Evolutionary conservation across 2,329 filamentous ascomycete species (phyloP).

Genomic region (Talaromyces sp.): DNA sequence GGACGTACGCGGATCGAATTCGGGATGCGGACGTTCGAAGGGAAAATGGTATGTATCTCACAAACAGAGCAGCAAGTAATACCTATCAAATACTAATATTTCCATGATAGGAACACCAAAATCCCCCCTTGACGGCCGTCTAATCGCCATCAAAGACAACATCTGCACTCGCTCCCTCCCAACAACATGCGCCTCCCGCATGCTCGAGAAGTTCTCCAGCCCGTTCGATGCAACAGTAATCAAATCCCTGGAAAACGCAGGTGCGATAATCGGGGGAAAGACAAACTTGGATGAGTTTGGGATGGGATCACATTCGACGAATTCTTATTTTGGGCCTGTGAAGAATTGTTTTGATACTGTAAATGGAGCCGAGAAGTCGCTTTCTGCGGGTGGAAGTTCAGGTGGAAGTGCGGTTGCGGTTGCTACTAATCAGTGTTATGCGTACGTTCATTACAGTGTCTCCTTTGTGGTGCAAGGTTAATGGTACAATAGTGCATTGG

Average conservation of each 20-base stretch:
- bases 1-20: slow-evolving; percentile 35
- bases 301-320: slow-evolving; percentile 79
- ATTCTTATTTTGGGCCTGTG: slow-evolving; percentile 67
- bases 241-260: slow-evolving; percentile 59
- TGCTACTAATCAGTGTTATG: slow-evolving; percentile 58
- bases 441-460: slow-evolving; percentile 38
- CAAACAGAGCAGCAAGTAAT: no score
- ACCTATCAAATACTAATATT: neutral
- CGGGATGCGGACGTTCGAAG: slow-evolving; percentile 36
- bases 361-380: slow-evolving; percentile 45
- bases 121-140: slow-evolving; percentile 41
- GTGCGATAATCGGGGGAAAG: slow-evolving; percentile 67
- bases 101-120: slow-evolving; percentile 29
- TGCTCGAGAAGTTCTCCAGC: slow-evolving; percentile 66
- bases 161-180: slow-evolving; percentile 62
- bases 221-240: slow-evolving; percentile 83
- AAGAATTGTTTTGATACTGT: slow-evolving; percentile 21
- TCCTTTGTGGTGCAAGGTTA: slow-evolving; percentile 5
- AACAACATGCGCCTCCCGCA: slow-evolving; percentile 79
- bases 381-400: slow-evolving; percentile 83
- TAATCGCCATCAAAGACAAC: slow-evolving; percentile 73
- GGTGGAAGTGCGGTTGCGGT: slow-evolving; percentile 90
- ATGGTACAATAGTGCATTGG: slow-evolving; percentile 59
- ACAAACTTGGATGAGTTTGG: slow-evolving; percentile 96
- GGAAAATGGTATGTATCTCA: slow-evolving; percentile 29